Evolutionary conservation across 176 grass and related monocot genomes (phyloP).

Genomic region (Microstegium vimineum): DNA sequence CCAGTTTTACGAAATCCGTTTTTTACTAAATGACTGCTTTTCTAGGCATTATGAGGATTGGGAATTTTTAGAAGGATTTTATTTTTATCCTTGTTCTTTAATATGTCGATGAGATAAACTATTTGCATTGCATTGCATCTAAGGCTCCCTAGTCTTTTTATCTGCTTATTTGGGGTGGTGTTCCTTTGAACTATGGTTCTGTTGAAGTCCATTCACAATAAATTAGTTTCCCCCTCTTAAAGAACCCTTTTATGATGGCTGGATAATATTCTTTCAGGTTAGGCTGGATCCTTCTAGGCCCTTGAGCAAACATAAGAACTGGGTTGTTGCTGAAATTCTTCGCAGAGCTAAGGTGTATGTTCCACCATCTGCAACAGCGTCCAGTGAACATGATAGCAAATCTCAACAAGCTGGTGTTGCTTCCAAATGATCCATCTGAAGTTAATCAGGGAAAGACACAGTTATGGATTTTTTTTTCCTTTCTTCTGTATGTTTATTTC

Average conservation of each 20-base stretch:
- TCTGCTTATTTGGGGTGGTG: not conserved
- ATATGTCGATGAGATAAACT: not conserved
- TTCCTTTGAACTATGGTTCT: not conserved
- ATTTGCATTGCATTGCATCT: not conserved
- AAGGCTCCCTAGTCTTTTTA: not conserved
- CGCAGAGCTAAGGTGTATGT: constrained; percentile 80
- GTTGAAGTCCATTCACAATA: not conserved
- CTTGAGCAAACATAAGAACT: constrained; percentile 78
- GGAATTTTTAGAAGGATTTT: not conserved
- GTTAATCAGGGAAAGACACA: not conserved
- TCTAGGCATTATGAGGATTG: not conserved
- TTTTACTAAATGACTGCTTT: not conserved
- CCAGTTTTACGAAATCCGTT: not conserved
- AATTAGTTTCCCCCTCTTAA: not conserved
- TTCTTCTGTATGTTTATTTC: not conserved
- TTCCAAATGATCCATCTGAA: constrained; percentile 24
- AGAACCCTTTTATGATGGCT: not conserved
- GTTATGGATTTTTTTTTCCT: not conserved
- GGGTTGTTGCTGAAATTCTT: constrained; percentile 79
- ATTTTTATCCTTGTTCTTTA: not conserved
- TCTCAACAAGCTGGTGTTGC: constrained; percentile 7
- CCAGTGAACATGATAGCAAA: not conserved
- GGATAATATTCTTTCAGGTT: constrained; percentile 46
- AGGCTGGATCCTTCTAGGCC: constrained; percentile 84
- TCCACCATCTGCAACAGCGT: constrained; percentile 31